phyloP scores from a whole-genome alignment of 129 eudicot genomes.

The Helichrysum umbraculigerum region DNA sequence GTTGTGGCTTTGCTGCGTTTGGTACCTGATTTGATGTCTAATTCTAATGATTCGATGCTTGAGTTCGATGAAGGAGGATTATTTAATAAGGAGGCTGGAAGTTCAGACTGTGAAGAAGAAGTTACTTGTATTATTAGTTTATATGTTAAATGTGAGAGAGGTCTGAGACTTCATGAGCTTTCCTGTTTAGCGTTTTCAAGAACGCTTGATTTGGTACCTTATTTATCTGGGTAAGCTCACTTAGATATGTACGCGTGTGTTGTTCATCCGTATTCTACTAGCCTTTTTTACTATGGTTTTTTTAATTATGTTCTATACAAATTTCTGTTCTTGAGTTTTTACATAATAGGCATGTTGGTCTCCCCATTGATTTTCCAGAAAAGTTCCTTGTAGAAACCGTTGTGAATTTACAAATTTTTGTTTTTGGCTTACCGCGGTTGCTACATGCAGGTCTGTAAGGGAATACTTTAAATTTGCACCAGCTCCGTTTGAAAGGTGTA shows the following conservation, averaged over 20 bases:
- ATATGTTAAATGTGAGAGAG: constrained; percentile 50
- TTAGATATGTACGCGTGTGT: not conserved
- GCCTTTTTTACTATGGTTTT: not conserved
- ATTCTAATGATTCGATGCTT: constrained; percentile 38
- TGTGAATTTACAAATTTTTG: not conserved
- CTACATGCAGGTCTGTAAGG: constrained; percentile 59
- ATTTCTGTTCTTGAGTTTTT: no score
- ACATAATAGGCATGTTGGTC: no score
- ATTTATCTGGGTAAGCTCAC: constrained; percentile 57
- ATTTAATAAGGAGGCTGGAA: constrained; percentile 40
- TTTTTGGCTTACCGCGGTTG: constrained; percentile 3
- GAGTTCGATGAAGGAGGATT: constrained; percentile 55
- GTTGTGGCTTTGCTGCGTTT: constrained; percentile 49
- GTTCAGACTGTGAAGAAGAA: constrained; percentile 39
- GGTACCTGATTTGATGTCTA: constrained; percentile 57
- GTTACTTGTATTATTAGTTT: constrained; percentile 42
- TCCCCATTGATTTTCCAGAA: no score
- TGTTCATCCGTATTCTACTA: not conserved
- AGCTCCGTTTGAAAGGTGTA: constrained; percentile 71
- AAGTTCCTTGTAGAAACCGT: not conserved
- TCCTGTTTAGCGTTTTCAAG: constrained; percentile 87
- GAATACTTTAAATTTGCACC: constrained; percentile 70
- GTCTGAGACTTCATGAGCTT: constrained; percentile 83
- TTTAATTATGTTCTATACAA: no score
- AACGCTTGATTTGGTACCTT: constrained; percentile 71